Evolutionary conservation across 2,329 filamentous ascomycete genomes (phyloP), one percentile per base, ranked within the genome.

Genomic region (Chaetothyriales sp.): DNA sequence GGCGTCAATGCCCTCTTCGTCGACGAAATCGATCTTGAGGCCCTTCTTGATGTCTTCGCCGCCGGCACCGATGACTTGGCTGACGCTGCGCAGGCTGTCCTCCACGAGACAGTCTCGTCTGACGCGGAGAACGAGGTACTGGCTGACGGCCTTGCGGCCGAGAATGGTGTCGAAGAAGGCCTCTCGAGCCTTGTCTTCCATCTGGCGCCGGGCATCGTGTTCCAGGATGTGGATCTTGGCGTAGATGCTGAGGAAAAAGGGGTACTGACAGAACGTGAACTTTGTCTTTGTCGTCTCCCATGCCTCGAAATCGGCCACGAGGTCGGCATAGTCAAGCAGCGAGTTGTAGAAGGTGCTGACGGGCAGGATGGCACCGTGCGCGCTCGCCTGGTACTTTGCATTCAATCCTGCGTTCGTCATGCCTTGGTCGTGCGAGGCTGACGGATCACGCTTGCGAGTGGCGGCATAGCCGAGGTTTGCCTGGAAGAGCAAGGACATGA

Each of bases 91-190:
- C 25, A 95, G 73, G 59, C 88, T 94, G 66, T 61, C 59, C 47
- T 61, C 59, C 9, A 61, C 58, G 18, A 61, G 48, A 62, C 89
- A 95, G 49, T 95, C 86, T 51, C 89, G 76, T 19, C 89, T 78
- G 13, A 95, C 81, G 56, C 80, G 82, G 37, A 95, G 72, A 18
- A 86, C 75, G 44, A 95, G 76, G 64, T 88, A 85, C 62, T 89
- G 85, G 53, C 85, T 86, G 50, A 88, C 78, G 28, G 76, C 80
- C 61, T 81, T 82, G 48, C 81, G 79, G 33, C 78, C 85, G 67
- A 94, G 76, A 59, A 95, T 89, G 63, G 85, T 90, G 65, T 89
- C 84, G 63, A 95, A 94, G 66, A 94, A 94, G 2, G 89, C 88
- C 63, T 95, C 86, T 48, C 89, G 77, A 8, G 89, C 89, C 65